phyloP scores from a whole-genome alignment of 129 eudicot genomes.

The Chrysanthemum seticuspe region DNA sequence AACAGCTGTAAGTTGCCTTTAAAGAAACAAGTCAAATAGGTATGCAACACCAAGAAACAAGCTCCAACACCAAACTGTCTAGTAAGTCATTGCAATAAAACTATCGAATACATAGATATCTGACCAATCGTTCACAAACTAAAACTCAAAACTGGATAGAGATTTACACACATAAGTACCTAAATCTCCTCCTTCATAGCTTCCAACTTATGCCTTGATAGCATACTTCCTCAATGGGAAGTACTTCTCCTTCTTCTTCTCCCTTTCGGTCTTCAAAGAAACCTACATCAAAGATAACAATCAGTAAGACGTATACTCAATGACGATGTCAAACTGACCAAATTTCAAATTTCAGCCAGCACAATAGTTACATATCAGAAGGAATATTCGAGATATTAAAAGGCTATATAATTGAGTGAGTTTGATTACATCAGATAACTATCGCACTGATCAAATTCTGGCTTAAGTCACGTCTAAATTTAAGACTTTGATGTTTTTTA shows the following conservation, averaged over 20 bases:
- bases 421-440: no score
- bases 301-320: neutral
- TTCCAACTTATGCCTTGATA: constrained; percentile 48
- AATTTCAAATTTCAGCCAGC: no score
- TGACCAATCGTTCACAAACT: constrained; percentile 16
- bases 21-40: constrained; percentile 11
- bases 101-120: constrained; percentile 21
- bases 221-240: constrained; percentile 70
- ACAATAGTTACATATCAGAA: no score
- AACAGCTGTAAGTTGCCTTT: neutral
- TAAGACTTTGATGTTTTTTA: no score
- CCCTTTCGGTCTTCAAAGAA: constrained; percentile 63
- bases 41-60: neutral
- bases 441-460: no score
- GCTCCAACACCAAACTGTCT: constrained; percentile 13
- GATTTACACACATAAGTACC: constrained; percentile 23
- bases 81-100: constrained; percentile 19
- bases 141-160: constrained; percentile 25
- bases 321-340: neutral
- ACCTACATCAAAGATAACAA: constrained; percentile 29
- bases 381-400: no score
- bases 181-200: constrained; percentile 8
- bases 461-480: no score
- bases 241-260: constrained; percentile 73
- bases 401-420: no score